A percentile compares a stretch with the other conserved stretches of the same genome.
These are phyloP conservation scores for Pelargonium citronellum DNA, from an alignment of 441 rosid genomes.

Conservation along the genomic window DNA sequence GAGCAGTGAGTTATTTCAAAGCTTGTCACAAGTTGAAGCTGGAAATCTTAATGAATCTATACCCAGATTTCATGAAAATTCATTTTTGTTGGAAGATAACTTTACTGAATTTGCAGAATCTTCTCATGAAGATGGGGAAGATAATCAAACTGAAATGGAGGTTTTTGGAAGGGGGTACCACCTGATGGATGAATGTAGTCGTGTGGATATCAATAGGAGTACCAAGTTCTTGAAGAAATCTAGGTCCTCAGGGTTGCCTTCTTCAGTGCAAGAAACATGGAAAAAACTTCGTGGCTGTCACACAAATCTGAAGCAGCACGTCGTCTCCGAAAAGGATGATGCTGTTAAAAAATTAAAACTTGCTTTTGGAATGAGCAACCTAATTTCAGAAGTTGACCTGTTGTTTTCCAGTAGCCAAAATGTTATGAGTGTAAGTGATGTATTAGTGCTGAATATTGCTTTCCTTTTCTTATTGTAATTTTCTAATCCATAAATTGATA, in stretches of 20 bases:
- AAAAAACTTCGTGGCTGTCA: conserved; percentile 39
- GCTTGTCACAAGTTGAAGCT: conserved; percentile 28
- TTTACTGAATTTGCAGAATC: conserved; percentile 37
- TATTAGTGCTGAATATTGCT: conserved; percentile 11
- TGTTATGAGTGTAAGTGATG: conserved; percentile 34
- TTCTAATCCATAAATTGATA: conserved; percentile 16
- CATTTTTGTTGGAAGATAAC: conserved; percentile 30
- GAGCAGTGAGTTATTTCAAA: conserved; percentile 33
- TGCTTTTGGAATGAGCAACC: conserved; percentile 48
- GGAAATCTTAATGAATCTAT: conserved; percentile 26
- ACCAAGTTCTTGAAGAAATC: conserved; percentile 28
- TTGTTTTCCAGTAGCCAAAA: conserved; percentile 41
- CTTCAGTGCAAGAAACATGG: conserved; percentile 66
- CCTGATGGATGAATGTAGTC: conserved; percentile 83
- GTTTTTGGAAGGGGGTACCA: conserved; percentile 39
- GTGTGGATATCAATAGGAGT: conserved; percentile 52
- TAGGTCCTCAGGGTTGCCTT: conserved; percentile 22
- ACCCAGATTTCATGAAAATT: conserved; percentile 27
- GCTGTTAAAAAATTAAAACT: conserved; percentile 42
- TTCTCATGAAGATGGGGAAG: conserved; percentile 42
- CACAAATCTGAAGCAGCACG: conserved; percentile 43
- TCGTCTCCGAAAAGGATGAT: conserved; percentile 46
- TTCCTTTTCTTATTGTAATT: conserved; percentile 14
- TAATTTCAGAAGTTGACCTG: conserved; percentile 68
- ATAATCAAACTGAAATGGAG: conserved; percentile 37